A percentile compares a stretch with the other conserved stretches of the same genome.
Evolutionary conservation across 2,329 filamentous ascomycete genomes (phyloP).

Genomic region (Microcera coccophila): DNA sequence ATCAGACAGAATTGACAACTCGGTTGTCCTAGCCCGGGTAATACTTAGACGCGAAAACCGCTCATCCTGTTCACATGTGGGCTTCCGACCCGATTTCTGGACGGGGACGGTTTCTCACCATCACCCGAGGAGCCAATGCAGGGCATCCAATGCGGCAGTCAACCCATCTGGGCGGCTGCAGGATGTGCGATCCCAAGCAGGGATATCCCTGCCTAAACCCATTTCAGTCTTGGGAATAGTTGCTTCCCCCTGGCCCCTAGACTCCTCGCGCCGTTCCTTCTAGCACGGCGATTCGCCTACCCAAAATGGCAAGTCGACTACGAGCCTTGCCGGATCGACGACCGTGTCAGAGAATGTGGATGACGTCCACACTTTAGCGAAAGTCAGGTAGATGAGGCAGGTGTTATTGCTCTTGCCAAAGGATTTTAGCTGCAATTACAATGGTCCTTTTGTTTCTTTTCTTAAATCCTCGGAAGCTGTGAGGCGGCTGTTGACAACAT

Average conservation of each 20-base stretch:
- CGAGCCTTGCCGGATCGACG: background rate
- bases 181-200: conserved; percentile 13
- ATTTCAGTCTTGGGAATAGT: background rate
- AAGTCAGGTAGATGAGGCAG: conserved; percentile 7
- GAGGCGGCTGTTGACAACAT: background rate
- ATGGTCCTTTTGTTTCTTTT: too few relatives aligned
- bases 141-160: conserved; percentile 24
- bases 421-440: background rate
- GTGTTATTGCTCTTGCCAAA: background rate
- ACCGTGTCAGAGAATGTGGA: conserved; percentile 4
- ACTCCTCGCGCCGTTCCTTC: background rate
- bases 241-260: background rate
- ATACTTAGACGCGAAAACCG: background rate
- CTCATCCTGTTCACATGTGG: background rate
- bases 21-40: background rate
- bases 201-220: conserved; percentile 17
- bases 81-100: background rate
- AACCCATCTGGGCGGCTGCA: conserved; percentile 21
- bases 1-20: background rate
- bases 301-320: background rate
- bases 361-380: conserved; percentile 12
- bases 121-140: conserved; percentile 13
- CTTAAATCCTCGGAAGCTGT: too few relatives aligned
- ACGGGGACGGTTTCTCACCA: background rate
- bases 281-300: background rate